Conservation (phyloP, 306 rosid species). For the Gleditsia sinensis region DNA sequence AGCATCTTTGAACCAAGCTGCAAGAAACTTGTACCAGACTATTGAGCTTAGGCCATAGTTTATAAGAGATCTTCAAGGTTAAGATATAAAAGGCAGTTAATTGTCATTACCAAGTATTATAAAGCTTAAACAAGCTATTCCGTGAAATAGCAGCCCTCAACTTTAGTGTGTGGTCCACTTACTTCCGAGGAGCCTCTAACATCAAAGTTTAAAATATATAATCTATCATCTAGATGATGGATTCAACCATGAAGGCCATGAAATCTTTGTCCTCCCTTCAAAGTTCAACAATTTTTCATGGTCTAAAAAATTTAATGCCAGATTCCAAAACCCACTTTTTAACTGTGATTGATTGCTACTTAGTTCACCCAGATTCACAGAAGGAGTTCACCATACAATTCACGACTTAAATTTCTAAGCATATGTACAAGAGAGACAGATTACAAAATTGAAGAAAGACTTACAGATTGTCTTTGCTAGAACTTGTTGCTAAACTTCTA, state of each 20-base stretch:
- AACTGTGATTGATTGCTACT: neutral
- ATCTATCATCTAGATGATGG: neutral
- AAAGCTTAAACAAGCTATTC: neutral
- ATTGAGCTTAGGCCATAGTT: neutral
- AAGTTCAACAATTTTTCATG: conserved; percentile 1
- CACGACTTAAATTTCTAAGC: conserved; percentile 6
- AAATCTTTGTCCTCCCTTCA: neutral
- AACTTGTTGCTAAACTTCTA: conserved; percentile 57
- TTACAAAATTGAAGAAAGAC: conserved; percentile 47
- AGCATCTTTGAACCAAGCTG: neutral
- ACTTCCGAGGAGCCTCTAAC: neutral
- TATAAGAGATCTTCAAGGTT: neutral
- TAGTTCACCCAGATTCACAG: conserved; percentile 30
- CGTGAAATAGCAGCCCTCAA: neutral
- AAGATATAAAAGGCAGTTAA: neutral
- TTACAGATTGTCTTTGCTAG: conserved; percentile 81
- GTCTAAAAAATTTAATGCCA: conserved; percentile 11
- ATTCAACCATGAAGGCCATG: neutral
- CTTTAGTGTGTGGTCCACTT: neutral
- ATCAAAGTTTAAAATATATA: neutral
- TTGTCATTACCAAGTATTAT: neutral
- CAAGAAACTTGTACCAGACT: neutral
- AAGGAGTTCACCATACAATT: conserved; percentile 28
- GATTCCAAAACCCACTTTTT: conserved; percentile 13
- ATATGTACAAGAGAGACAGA: conserved; percentile 6